Evolutionary conservation across 2,329 filamentous ascomycete species (phyloP), one percentile per base, ranked within the genome.

Genomic region (Penicillium sp.): DNA sequence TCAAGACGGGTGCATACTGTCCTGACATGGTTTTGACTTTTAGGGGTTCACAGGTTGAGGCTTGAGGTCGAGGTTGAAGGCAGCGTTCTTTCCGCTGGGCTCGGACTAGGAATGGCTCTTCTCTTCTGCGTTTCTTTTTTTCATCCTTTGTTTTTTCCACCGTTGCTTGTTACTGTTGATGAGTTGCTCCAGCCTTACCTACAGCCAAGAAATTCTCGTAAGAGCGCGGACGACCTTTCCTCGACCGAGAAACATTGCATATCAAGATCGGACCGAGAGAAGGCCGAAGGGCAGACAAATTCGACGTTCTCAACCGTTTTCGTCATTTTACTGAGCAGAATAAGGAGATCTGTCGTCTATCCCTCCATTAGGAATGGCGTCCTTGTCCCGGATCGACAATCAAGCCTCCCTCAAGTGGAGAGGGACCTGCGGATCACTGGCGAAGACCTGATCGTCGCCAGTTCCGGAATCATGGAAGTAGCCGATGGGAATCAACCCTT

Each of bases 331-430:
- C 6, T 45, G 8, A 46, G 11, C 8, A 40, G 11, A 40, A 11
- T 16, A 30, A 22, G 40, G 37, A 33, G 30, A 19, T 22, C 33
- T 35, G 33, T 33, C 28, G 30, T 26, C 37, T n/a, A 30, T 42
- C 19, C 35, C 22, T 37, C 65, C 65, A 70, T 63, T 68, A 59
- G 62, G 61, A 66, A 63, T 55, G 28, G 53, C 61, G 67, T 57
- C 64, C 49, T 59, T 8, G 13, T 43, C 54, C 65, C 64, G 64
- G 65, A 70, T 69, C 66, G 62, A 65, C 66, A 56, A 37, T 62
- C 60, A 33, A 43, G 37, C 33, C 48, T 57, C 28, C 40, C 35
- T 26, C 35, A 14, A 16, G 25, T 38, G 30, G 43, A 55, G 48
- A 48, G 56, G 55, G 55, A 43, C 40, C 45, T 26, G 52, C 33